These are phyloP conservation scores for Solanum acaule DNA, from an alignment of 257 asterid species.

Conservation along the genomic window DNA sequence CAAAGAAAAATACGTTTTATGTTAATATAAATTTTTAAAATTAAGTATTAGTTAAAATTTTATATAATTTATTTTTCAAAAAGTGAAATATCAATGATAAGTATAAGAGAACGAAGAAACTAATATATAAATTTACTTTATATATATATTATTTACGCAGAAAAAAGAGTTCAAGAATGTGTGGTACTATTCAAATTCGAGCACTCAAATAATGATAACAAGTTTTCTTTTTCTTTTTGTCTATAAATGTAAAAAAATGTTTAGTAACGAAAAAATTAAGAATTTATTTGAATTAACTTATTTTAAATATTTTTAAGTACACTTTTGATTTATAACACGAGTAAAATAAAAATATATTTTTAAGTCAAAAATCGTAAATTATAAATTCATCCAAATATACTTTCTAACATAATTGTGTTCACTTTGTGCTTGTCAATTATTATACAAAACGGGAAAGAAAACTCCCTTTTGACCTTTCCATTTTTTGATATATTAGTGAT, in stretches of 20 bases:
- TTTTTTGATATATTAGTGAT: neutral
- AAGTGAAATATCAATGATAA: too few relatives aligned
- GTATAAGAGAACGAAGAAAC: too few relatives aligned
- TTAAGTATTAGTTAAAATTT: too few relatives aligned
- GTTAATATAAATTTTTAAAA: too few relatives aligned
- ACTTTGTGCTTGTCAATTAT: neutral
- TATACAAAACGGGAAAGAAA: constrained; percentile 7
- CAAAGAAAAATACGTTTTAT: neutral
- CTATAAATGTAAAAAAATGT: neutral
- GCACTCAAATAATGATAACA: constrained; percentile 19
- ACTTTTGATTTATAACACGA: too few relatives aligned
- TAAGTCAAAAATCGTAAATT: too few relatives aligned
- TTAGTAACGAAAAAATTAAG: neutral
- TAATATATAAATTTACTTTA: too few relatives aligned
- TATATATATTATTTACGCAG: neutral
- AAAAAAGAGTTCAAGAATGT: constrained; percentile 13
- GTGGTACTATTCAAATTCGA: constrained; percentile 1
- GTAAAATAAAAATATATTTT: too few relatives aligned
- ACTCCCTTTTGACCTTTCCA: neutral
- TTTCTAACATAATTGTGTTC: neutral
- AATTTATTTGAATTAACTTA: too few relatives aligned
- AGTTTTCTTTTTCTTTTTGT: neutral
- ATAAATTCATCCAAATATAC: neutral
- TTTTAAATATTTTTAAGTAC: too few relatives aligned
- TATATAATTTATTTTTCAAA: too few relatives aligned